These are phyloP conservation scores for Novymonas esmeraldas DNA, from an alignment of 208 protist genomes.

Conservation along the genomic window DNA sequence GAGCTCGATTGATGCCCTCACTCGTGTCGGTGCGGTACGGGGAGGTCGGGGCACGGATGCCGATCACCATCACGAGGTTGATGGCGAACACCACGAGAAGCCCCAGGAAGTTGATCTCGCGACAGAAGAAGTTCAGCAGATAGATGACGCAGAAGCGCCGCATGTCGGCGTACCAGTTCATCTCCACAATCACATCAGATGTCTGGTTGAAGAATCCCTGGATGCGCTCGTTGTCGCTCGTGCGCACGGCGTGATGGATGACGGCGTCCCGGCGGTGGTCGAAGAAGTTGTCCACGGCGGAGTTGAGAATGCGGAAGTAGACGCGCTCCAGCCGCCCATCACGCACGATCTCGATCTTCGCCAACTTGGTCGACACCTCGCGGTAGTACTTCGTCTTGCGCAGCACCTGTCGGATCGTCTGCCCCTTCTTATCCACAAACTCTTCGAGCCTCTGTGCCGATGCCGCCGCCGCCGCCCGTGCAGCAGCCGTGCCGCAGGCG, in stretches of 20 bases:
- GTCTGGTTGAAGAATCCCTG: constrained; percentile 54
- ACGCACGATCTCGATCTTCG: constrained; percentile 65
- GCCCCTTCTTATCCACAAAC: constrained; percentile 54
- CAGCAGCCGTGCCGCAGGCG: constrained; percentile 6
- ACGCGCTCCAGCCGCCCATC: constrained; percentile 58
- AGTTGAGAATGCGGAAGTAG: constrained; percentile 66
- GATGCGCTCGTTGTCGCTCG: constrained; percentile 64
- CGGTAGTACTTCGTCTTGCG: constrained; percentile 40
- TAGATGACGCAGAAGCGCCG: constrained; percentile 32
- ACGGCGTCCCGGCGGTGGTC: constrained; percentile 30
- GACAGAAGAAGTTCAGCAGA: constrained; percentile 48
- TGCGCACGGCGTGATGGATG: constrained; percentile 47
- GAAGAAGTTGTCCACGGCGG: constrained; percentile 45
- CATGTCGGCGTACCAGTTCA: constrained; percentile 52
- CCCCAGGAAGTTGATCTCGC: constrained; percentile 42
- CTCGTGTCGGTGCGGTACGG: constrained; percentile 35
- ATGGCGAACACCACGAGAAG: constrained; percentile 47
- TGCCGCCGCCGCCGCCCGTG: neutral
- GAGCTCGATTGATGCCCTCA: constrained; percentile 21
- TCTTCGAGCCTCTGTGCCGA: constrained; percentile 29
- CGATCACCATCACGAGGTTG: constrained; percentile 58
- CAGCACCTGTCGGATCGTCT: constrained; percentile 51
- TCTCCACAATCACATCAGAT: constrained; percentile 52
- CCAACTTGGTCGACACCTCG: constrained; percentile 45
- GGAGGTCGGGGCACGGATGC: constrained; percentile 40